These are phyloP conservation scores for Alternaria ethzedia DNA, from an alignment of 2,329 filamentous ascomycete genomes.

Conservation along the genomic window DNA sequence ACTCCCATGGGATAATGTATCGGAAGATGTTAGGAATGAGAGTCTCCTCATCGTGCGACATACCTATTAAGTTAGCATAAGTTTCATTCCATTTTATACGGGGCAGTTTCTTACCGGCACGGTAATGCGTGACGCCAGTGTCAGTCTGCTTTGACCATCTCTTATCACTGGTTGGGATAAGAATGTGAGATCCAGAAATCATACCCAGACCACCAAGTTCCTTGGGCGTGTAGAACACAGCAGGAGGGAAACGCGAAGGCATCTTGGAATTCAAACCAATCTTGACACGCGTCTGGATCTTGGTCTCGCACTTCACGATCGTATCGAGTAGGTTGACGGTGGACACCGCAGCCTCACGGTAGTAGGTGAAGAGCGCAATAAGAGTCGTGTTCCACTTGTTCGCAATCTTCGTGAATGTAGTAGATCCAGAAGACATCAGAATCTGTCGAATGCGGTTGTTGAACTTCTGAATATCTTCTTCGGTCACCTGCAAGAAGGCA, in stretches of 20 bases:
- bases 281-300: conserved; percentile 98
- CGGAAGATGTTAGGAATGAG: conserved; percentile 98
- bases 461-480: conserved; percentile 98
- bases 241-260: conserved; percentile 97
- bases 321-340: conserved; percentile 94
- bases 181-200: conserved; percentile 97
- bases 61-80: conserved; percentile 49
- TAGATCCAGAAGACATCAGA: conserved; percentile 98
- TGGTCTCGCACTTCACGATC: conserved; percentile 99
- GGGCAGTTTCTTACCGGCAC: conserved; percentile 64
- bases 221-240: conserved; percentile 98
- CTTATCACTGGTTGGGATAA: conserved; percentile 97
- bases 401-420: conserved; percentile 98
- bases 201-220: conserved; percentile 96
- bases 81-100: not conserved
- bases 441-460: conserved; percentile 99
- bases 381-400: conserved; percentile 99
- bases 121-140: conserved; percentile 94
- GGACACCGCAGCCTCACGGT: conserved; percentile 94
- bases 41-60: conserved; percentile 98
- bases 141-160: conserved; percentile 99
- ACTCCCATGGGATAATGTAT: conserved; percentile 99
- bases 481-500: conserved; percentile 95
- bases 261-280: conserved; percentile 99
- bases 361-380: conserved; percentile 98